Evolutionary conservation across 352 stramenopile species (phyloP), one percentile per base, ranked within the genome.

Genomic region (Plasmopara halstedii): DNA sequence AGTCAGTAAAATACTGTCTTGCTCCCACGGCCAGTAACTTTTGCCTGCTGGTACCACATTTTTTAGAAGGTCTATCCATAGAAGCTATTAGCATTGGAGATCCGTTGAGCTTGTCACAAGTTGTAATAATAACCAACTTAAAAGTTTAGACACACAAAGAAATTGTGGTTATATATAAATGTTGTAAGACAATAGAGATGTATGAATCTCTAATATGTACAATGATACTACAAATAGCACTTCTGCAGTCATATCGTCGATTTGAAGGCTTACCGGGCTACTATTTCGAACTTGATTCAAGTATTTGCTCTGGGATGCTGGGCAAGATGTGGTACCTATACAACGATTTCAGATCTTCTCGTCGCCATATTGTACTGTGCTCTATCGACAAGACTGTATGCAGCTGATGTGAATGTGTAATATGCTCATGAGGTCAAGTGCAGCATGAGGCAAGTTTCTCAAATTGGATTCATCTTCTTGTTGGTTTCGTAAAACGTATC

Each of bases 281-380:
- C 19, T 5, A 11, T 1, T 26, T 27, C 6, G 6, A 21, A 23
- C 38, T 54, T 22, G 43, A 53, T 59, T 53, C 39, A 54, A 53
- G 32, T 42, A 58, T 46, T 42, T 14, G 29, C 26, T 17, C 17
- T 34, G 15, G 25, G 18, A 54, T 49, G 41, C 33, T 44, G 41
- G 46, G 26, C 23, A 29, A 29, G 23, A 51, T 36, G 35, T 10
- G 18, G 17, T 34, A 37, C 31, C 33, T 50, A 34, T 37, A 41
- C n/a, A 33, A 49, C 34, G 41, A 52, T 61, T 56, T 61, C 53
- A 61, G 53, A 56, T 52, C 36, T 10, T 35, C 9, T 42, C 37
- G 38, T 53, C 32, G 48, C 48, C 42, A 49, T 19, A 42, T 53
- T 53, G 42, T 29, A 46, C 11, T 33, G 20, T 22, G 34, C 18